These are phyloP conservation scores for Suillus tomentosus DNA, from an alignment of 768 basidiomycete genomes.

Conservation along the genomic window DNA sequence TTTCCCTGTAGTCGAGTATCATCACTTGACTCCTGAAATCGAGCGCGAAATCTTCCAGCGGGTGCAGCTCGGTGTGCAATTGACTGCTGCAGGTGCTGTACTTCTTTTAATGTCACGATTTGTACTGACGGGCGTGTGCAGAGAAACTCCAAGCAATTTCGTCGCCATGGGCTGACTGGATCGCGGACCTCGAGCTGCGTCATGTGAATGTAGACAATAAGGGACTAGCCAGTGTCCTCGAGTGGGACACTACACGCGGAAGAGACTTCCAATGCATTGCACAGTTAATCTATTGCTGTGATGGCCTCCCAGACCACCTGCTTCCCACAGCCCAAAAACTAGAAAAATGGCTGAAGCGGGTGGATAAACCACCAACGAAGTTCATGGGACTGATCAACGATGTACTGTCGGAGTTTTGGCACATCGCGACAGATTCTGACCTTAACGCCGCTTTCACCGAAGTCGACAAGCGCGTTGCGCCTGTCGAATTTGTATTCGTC, in stretches of 20 bases:
- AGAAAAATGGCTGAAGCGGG: slow-evolving; percentile 44
- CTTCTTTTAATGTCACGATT: neutral
- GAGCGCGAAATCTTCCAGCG: slow-evolving; percentile 84
- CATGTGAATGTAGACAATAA: slow-evolving; percentile 55
- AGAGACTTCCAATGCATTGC: slow-evolving; percentile 77
- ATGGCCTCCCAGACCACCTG: slow-evolving; percentile 46
- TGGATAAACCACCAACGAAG: slow-evolving; percentile 39
- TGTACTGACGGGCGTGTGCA: slow-evolving; percentile 26
- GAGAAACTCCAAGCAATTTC: slow-evolving; percentile 83
- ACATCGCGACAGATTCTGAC: slow-evolving; percentile 44
- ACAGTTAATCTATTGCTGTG: slow-evolving; percentile 68
- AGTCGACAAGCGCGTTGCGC: slow-evolving; percentile 64
- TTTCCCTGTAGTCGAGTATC: slow-evolving; percentile 62
- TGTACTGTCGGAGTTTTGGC: slow-evolving; percentile 55
- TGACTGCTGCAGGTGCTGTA: slow-evolving; percentile 66
- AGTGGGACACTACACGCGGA: slow-evolving; percentile 70
- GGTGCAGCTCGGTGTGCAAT: slow-evolving; percentile 76
- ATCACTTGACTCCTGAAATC: slow-evolving; percentile 47
- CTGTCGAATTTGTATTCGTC: slow-evolving; percentile 80
- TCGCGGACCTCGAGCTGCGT: slow-evolving; percentile 55
- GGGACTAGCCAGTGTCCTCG: slow-evolving; percentile 57
- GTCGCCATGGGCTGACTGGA: slow-evolving; percentile 71
- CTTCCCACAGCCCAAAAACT: slow-evolving; percentile 58
- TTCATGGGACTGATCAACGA: slow-evolving; percentile 59
- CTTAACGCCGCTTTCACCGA: slow-evolving; percentile 52